phyloP scores from a whole-genome alignment of 75 land plant species.

The Azolla pinnata region DNA sequence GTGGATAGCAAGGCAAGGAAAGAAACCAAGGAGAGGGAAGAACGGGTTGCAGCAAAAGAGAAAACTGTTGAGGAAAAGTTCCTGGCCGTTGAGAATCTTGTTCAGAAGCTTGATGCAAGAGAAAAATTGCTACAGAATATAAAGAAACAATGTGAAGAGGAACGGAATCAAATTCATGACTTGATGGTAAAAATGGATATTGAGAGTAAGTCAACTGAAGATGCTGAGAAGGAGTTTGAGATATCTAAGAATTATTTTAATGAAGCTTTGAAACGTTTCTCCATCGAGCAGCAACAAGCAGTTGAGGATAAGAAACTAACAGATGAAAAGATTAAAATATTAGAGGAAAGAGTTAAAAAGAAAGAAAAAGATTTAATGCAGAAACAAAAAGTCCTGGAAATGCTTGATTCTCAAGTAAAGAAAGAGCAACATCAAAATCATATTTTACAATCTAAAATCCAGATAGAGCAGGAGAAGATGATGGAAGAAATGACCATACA shows the following conservation, averaged over 20 bases:
- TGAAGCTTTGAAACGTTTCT: conserved; percentile 17
- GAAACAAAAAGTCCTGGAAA: conserved; percentile 21
- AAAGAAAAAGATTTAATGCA: conserved; percentile 26
- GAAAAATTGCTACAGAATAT: conserved; percentile 21
- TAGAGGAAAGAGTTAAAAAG: conserved; percentile 23
- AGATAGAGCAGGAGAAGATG: conserved; percentile 29
- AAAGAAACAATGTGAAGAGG: conserved; percentile 23
- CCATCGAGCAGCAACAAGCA: conserved; percentile 21
- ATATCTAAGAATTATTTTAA: conserved; percentile 21
- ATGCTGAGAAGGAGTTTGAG: conserved; percentile 16
- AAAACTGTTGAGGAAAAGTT: conserved; percentile 21
- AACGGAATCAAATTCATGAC: conserved; percentile 15
- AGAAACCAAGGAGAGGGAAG: conserved; percentile 14
- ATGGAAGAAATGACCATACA: conserved; percentile 19
- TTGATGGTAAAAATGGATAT: conserved; percentile 13
- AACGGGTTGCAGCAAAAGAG: conserved; percentile 16
- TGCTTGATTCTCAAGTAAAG: conserved; percentile 20
- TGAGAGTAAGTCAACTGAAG: conserved; percentile 24
- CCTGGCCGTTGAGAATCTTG: conserved; percentile 20
- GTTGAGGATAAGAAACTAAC: conserved; percentile 13
- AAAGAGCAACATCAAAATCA: conserved; percentile 28
- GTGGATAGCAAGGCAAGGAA: conserved; percentile 16
- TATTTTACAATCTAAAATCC: conserved; percentile 22
- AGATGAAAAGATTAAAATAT: conserved; percentile 20
- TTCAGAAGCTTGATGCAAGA: conserved; percentile 22